Evolutionary conservation across 257 asterid genomes (phyloP).

Genomic region (Scutellaria minor): DNA sequence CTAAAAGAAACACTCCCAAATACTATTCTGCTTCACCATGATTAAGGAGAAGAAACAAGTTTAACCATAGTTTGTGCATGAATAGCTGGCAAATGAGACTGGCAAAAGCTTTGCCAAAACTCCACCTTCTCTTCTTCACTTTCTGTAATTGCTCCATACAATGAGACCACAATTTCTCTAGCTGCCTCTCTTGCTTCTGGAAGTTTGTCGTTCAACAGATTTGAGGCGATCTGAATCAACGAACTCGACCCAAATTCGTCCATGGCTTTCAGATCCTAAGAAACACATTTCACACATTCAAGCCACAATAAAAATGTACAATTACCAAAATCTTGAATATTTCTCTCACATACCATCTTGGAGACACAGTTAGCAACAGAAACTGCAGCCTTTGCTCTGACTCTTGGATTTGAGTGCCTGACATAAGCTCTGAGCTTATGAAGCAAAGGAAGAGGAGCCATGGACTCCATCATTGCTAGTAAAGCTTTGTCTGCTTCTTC

Average conservation of each 20-base stretch:
- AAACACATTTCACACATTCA: conserved; percentile 24
- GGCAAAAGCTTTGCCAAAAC: conserved; percentile 91
- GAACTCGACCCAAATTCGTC: conserved; percentile 63
- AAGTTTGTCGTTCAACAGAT: conserved; percentile 77
- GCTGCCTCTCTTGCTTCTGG: conserved; percentile 98
- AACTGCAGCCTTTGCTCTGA: conserved; percentile 87
- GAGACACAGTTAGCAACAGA: conserved; percentile 71
- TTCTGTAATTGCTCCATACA: conserved; percentile 56
- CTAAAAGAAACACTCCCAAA: not conserved
- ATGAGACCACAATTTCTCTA: conserved; percentile 52
- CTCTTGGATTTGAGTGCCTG: conserved; percentile 69
- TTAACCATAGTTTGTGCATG: conserved; percentile 81
- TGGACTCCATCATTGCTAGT: conserved; percentile 64
- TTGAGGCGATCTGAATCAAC: conserved; percentile 59
- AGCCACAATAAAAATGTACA: not conserved
- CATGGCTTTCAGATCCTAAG: conserved; percentile 72
- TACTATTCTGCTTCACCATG: not conserved
- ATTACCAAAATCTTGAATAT: not conserved
- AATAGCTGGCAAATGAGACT: conserved; percentile 69
- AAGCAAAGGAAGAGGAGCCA: conserved; percentile 77
- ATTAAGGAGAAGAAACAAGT: conserved; percentile 50
- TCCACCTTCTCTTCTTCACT: conserved; percentile 69
- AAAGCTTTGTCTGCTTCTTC: conserved; percentile 89
- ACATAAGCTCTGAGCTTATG: conserved; percentile 59
- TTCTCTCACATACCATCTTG: conserved; percentile 61